phyloP scores from a whole-genome alignment of 2,329 filamentous ascomycete species.

The Chaetomiaceae sp. region DNA sequence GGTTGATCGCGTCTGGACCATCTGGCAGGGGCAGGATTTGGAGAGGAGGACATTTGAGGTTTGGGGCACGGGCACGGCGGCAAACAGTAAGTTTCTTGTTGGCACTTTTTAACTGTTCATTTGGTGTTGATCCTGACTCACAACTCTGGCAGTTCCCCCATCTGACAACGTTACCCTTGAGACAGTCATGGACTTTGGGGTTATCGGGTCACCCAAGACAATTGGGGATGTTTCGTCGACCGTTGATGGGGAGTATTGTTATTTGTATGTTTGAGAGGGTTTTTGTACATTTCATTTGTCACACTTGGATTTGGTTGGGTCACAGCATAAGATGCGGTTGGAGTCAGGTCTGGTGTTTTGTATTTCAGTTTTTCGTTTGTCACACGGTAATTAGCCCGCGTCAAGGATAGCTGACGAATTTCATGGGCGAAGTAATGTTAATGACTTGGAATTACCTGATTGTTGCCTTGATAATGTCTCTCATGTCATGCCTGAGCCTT shows the following conservation, averaged over 20 bases:
- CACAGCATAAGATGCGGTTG: too few species aligned
- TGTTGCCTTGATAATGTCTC: too few species aligned
- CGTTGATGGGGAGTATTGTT: slow-evolving; percentile 29
- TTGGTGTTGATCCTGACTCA: too few species aligned
- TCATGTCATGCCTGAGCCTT: too few species aligned
- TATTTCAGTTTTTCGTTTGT: too few species aligned
- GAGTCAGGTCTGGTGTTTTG: too few species aligned
- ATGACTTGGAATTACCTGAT: too few species aligned
- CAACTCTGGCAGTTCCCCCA: slow-evolving; percentile 19
- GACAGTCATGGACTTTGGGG: slow-evolving; percentile 14
- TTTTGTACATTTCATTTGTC: too few species aligned
- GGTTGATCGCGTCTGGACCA: slow-evolving; percentile 20
- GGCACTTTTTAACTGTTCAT: neutral
- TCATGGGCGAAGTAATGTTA: too few species aligned
- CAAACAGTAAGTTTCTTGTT: slow-evolving; percentile 15
- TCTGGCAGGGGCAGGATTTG: slow-evolving; percentile 20
- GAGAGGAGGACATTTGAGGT: slow-evolving; percentile 6
- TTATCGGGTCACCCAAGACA: slow-evolving; percentile 13
- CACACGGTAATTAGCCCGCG: too few species aligned
- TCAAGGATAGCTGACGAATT: too few species aligned
- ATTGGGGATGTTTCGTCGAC: slow-evolving; percentile 28
- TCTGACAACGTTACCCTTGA: slow-evolving; percentile 17
- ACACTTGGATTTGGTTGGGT: too few species aligned
- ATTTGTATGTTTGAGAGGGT: slow-evolving; percentile 23
- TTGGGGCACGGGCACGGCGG: slow-evolving; percentile 18